Conservation (phyloP, 805 yeast genomes). For the Zygotorulaspora sp. region DNA sequence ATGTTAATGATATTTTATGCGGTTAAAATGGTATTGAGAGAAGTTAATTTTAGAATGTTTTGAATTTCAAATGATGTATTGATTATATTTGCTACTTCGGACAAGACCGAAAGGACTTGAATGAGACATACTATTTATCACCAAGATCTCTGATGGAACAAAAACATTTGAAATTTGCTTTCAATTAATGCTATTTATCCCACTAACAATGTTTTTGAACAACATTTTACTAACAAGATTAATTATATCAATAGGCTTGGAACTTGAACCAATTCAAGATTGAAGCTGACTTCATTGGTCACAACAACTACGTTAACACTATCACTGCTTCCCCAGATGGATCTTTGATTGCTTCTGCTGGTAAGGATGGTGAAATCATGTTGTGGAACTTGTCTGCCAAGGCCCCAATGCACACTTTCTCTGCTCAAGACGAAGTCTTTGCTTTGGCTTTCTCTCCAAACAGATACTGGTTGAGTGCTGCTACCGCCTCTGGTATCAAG, state of each 20-base stretch:
- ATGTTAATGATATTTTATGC: constrained; percentile 50
- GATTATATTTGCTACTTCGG: constrained; percentile 99
- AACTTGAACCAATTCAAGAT: constrained; percentile 78
- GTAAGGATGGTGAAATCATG: constrained; percentile 98
- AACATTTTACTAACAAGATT: constrained; percentile 41
- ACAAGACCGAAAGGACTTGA: constrained; percentile 60
- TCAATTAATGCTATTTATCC: too few relatives aligned
- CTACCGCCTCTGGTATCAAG: constrained; percentile 96
- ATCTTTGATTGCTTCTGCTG: constrained; percentile 98
- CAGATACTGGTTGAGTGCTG: constrained; percentile 99
- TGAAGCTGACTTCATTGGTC: constrained; percentile 96
- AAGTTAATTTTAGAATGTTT: too few relatives aligned
- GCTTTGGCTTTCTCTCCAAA: constrained; percentile 99
- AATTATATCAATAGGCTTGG: constrained; percentile 65
- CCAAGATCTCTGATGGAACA: constrained; percentile 94
- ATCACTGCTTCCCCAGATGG: constrained; percentile 99
- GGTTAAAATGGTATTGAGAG: too few relatives aligned
- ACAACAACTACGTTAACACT: constrained; percentile 97
- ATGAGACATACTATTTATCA: constrained; percentile 93
- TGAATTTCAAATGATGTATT: constrained; percentile 58
- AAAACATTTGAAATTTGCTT: too few relatives aligned
- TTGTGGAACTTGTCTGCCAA: constrained; percentile 93
- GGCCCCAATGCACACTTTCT: constrained; percentile 85
- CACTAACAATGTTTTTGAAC: too few relatives aligned
- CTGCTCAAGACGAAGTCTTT: constrained; percentile 94